A percentile compares a stretch with the other conserved stretches of the same genome.
phyloP scores from a whole-genome alignment of 208 protist genomes.

The Crithidia expoeki region DNA sequence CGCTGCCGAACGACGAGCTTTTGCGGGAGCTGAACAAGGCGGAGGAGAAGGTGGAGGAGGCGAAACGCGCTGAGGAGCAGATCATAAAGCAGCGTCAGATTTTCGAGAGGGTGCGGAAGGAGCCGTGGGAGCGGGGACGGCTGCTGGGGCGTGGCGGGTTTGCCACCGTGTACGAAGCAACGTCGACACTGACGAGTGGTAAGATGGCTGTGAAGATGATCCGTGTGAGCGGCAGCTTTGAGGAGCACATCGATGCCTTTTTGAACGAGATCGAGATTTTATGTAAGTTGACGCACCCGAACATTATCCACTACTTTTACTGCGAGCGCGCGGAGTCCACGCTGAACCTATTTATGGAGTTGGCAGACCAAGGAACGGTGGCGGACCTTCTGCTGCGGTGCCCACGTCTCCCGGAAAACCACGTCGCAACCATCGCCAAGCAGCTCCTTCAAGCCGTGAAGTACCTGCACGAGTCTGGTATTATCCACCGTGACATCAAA shows the following conservation, averaged over 20 bases:
- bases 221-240: conserved; percentile 55
- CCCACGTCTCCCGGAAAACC: conserved; percentile 50
- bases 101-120: conserved; percentile 65
- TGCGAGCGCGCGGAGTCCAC: conserved; percentile 60
- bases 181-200: conserved; percentile 64
- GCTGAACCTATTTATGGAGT: conserved; percentile 85
- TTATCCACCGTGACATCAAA: conserved; percentile 91
- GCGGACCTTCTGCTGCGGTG: conserved; percentile 52
- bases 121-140: conserved; percentile 63
- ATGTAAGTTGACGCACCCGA: conserved; percentile 68
- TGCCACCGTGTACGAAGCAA: conserved; percentile 77
- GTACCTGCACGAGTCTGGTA: conserved; percentile 70
- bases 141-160: conserved; percentile 70
- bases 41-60: conserved; percentile 40
- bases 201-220: conserved; percentile 90
- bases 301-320: conserved; percentile 89
- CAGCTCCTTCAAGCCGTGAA: conserved; percentile 75
- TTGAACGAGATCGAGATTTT: conserved; percentile 78
- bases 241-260: conserved; percentile 65
- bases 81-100: conserved; percentile 52
- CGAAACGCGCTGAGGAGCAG: conserved; percentile 57
- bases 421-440: conserved; percentile 59
- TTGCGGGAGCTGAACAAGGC: conserved; percentile 47
- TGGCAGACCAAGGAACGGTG: conserved; percentile 68
- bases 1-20: conserved; percentile 41